Base-by-base conservation (phyloP, 352 stramenopile genomes). In the Phytophthora vignae region DNA sequence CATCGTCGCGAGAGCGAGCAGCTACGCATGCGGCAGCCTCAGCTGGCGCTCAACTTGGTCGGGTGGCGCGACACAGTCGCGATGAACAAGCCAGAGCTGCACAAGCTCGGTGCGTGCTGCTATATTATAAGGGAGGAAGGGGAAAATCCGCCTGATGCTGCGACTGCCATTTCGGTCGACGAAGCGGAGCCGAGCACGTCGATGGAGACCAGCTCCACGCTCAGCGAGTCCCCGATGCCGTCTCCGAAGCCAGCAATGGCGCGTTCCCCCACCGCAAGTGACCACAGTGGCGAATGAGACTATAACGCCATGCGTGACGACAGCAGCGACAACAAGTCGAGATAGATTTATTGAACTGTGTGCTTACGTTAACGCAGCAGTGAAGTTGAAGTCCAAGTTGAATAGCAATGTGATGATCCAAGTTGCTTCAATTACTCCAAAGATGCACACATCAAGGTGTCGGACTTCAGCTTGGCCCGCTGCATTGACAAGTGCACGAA, bases 1-100 rank as follows among this genome's bases (percentile, higher is more conserved):
- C 53, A 44, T 17, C 62, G 67, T 31, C 66, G 55, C 2, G 66
- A 74, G 36, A 70, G 69, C 10, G 71, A 71, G 48, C 48, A 62
- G 17, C 59, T 78, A 25, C 75, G 55, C 10, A 67, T 67, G 8
- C 62, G 67, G 19, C 60, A 64, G 15, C 73, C 68, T 21, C 57
- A 68, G 15, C 53, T 80, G 6, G 64, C 69, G 15, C 64, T 82
- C 44, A 72, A 63, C 42, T 60, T 85, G 25, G 54, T 60, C 3
- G 60, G 42, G 27, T 85, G 76, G 75, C 69, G 67, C 19, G 64
- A 75, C 31, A 69, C 74, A 27, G 14, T 78, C 38, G 62, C 81
- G 52, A 36, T 70, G 55, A 50, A 81, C 67, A 83, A 78, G 46
- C 31, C 31, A 21, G 33, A 71, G 25, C 7, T 70, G 44, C 48